Evolutionary conservation across 2,329 filamentous ascomycete species (phyloP).

Genomic region (Davidsoniella australis): DNA sequence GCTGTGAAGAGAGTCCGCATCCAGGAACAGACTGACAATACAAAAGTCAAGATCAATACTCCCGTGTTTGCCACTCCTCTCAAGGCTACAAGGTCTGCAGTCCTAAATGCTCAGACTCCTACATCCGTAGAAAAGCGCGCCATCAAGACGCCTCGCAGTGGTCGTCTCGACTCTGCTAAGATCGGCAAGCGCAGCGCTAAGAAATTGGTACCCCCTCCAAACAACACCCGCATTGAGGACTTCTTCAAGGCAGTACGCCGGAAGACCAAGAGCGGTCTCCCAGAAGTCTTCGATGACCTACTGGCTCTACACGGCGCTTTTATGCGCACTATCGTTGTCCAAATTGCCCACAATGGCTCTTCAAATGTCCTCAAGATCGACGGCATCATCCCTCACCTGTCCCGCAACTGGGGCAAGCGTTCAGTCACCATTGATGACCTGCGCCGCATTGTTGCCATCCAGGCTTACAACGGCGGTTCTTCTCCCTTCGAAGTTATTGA

Average conservation of each 20-base stretch:
- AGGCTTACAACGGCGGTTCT: conserved; percentile 19
- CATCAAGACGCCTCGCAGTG: conserved; percentile 12
- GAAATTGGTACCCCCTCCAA: conserved; percentile 11
- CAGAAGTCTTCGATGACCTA: conserved; percentile 38
- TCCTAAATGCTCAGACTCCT: conserved; percentile 1
- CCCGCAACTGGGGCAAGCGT: conserved; percentile 56
- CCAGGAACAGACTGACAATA: conserved; percentile 8
- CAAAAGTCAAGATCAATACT: background rate
- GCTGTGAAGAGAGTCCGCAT: conserved; percentile 12
- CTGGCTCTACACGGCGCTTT: conserved; percentile 49
- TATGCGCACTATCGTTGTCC: conserved; percentile 48
- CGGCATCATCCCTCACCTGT: conserved; percentile 42
- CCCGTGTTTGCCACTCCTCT: conserved; percentile 8
- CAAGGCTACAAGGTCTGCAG: background rate
- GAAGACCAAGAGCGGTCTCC: conserved; percentile 23
- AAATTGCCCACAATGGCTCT: conserved; percentile 51
- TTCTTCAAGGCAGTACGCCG: conserved; percentile 19
- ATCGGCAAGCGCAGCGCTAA: conserved; percentile 10
- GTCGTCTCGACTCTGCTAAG: conserved; percentile 10
- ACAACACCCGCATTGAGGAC: conserved; percentile 21
- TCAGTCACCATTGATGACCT: conserved; percentile 49
- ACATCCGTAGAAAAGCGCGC: conserved; percentile 8
- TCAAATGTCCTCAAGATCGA: conserved; percentile 46
- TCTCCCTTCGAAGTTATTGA: conserved; percentile 30
- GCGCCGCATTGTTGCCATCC: conserved; percentile 47